These are phyloP conservation scores for Babesia ovata DNA, from an alignment of 169 alveolate genomes.

Conservation along the genomic window DNA sequence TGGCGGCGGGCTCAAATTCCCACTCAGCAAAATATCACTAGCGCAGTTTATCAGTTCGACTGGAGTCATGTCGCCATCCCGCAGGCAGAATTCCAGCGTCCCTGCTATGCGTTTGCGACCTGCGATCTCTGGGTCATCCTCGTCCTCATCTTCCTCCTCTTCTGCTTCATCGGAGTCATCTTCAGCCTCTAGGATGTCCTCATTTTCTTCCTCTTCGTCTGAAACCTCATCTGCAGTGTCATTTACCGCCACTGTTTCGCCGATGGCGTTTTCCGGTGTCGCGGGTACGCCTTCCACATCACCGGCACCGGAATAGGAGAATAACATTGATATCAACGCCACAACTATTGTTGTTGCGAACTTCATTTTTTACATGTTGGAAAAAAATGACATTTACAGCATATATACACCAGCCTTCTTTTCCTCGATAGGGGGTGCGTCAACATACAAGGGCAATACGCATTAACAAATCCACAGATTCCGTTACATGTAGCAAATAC, in stretches of 20 bases:
- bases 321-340: not conserved
- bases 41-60: slow-evolving; percentile 43
- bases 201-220: slow-evolving; percentile 9
- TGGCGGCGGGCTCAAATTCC: slow-evolving; percentile 29
- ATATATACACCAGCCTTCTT: not conserved
- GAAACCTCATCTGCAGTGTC: not conserved
- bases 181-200: not conserved
- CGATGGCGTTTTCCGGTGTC: not conserved
- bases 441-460: no score
- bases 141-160: slow-evolving; percentile 2
- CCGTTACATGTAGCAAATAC: no score
- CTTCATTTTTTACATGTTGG: slow-evolving; percentile 7
- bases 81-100: slow-evolving; percentile 48
- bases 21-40: slow-evolving; percentile 13
- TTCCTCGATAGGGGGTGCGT: no score
- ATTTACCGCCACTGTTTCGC: not conserved
- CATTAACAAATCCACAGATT: no score
- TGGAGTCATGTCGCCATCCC: slow-evolving; percentile 48
- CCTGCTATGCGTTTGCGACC: slow-evolving; percentile 20
- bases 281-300: not conserved
- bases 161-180: not conserved
- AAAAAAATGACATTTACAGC: not conserved
- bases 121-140: not conserved
- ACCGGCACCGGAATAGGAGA: not conserved
- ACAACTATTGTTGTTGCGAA: not conserved